A percentile compares a stretch with the other conserved stretches of the same genome.
Conservation (phyloP, 441 rosid genomes). For the Populus hybrid region DNA sequence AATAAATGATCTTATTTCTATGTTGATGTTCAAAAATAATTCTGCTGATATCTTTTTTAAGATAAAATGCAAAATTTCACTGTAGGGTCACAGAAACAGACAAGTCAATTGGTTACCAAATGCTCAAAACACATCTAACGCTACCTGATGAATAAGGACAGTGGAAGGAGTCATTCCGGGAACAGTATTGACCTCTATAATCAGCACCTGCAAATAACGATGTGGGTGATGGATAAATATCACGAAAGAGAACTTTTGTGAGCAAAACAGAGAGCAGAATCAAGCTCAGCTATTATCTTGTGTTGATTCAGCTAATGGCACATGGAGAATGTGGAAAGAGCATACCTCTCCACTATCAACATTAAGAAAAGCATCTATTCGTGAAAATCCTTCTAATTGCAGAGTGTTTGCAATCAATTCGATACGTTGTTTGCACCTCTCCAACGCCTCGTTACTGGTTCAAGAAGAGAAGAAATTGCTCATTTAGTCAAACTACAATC, state of each 20-base stretch:
- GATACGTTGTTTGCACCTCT: slow-evolving; percentile 65
- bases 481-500: slow-evolving; percentile 3
- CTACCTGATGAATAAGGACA: slow-evolving; percentile 92
- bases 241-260: not conserved
- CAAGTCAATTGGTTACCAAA: not conserved
- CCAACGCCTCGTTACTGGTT: slow-evolving; percentile 61
- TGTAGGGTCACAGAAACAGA: not conserved
- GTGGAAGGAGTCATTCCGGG: slow-evolving; percentile 99
- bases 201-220: slow-evolving; percentile 54
- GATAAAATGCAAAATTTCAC: not conserved
- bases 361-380: slow-evolving; percentile 89
- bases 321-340: slow-evolving; percentile 3
- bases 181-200: slow-evolving; percentile 90
- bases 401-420: slow-evolving; percentile 78
- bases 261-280: not conserved
- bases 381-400: slow-evolving; percentile 81
- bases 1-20: not conserved
- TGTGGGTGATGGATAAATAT: not conserved
- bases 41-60: not conserved
- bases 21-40: not conserved
- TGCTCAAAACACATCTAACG: not conserved
- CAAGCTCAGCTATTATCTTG: not conserved
- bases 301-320: not conserved
- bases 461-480: slow-evolving; percentile 10
- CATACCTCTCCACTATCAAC: slow-evolving; percentile 92